Evolutionary conservation across 1,139 yeast genomes (phyloP).

Genomic region (Debaryomyces sp.): DNA sequence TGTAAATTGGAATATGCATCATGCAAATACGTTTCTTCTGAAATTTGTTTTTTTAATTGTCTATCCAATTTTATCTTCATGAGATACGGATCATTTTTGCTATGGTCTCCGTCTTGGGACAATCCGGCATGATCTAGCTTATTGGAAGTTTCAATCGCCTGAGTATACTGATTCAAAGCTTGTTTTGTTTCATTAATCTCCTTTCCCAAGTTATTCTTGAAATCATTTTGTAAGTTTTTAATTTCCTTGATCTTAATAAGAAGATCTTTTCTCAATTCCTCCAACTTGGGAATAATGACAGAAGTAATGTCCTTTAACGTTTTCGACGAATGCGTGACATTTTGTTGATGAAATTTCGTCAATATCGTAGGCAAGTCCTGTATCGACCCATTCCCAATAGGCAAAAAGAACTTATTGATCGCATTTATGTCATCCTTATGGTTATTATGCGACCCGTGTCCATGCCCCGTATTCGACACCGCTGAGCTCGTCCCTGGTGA

Average conservation of each 20-base stretch:
- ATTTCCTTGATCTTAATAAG: conserved; percentile 86
- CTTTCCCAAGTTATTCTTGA: conserved; percentile 70
- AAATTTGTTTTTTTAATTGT: conserved; percentile 74
- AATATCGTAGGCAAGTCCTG: conserved; percentile 81
- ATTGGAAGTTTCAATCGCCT: conserved; percentile 39
- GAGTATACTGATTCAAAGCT: conserved; percentile 51
- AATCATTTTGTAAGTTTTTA: conserved; percentile 77
- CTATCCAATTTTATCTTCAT: conserved; percentile 71
- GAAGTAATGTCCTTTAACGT: conserved; percentile 72
- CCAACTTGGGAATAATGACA: conserved; percentile 78
- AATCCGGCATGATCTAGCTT: conserved; percentile 32
- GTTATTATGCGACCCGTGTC: conserved; percentile 22
- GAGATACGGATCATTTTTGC: conserved; percentile 79
- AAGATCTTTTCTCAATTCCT: conserved; percentile 81
- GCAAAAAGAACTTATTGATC: conserved; percentile 60
- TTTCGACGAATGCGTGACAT: conserved; percentile 66
- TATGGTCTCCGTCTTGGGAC: conserved; percentile 32
- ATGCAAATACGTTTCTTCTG: conserved; percentile 82
- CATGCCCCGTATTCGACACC: conserved; percentile 10
- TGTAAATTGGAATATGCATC: conserved; percentile 89
- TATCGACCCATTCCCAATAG: conserved; percentile 78
- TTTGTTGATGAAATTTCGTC: conserved; percentile 71
- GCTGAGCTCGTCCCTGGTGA: conserved; percentile 18
- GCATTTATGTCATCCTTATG: conserved; percentile 35
- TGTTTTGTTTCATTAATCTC: conserved; percentile 67